Evolutionary conservation across 2,329 filamentous ascomycete species (phyloP), one percentile per base, ranked within the genome.

Genomic region (Trichoderma harzianum): DNA sequence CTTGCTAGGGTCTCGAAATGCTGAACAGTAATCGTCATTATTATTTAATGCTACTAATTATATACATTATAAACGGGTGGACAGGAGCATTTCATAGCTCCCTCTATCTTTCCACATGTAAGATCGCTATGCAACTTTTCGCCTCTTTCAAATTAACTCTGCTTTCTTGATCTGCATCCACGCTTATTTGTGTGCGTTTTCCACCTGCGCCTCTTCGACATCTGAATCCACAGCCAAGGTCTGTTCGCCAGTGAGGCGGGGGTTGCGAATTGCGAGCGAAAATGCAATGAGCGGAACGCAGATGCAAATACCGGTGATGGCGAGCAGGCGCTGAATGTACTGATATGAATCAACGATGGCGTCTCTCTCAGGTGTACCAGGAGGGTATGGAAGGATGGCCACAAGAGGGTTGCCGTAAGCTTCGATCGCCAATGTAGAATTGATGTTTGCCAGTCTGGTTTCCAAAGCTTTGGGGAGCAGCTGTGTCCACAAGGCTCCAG

Each of bases 401-500:
- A 11, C 62, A 79, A 74, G 21, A 53, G 71, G 71, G 24, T 71
- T 62, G 28, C 53, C 75, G 70, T 84, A 84, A 3, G 78, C 78
- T 1, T 73, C 36, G 3, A 74, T 72, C 2, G 80, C 80, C 7
- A 84, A 75, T 1, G 81, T 82, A 2, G 74, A 72, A 74, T 84
- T 82, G 74, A 79, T 75, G 64, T 58, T 34, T 26, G 69, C 73
- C 26, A 77, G 70, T 89, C 88, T 14, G 85, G 79, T 75, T 87
- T 84, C 61, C 86, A 88, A 74, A 88, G 88, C 16, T 88, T 86
- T 71, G 2, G 86, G 88, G 58, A 91, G 81, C 3, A 86, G 80
- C 76, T 91, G 88, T 0, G 86, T 87, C 89, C 89, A 91, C 73
- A 91, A 85, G 24, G 88, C 87, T 16, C 89, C 89, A 0, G 89